phyloP scores from a whole-genome alignment of 2,329 filamentous ascomycete species.

The Akanthomyces lecanii region DNA sequence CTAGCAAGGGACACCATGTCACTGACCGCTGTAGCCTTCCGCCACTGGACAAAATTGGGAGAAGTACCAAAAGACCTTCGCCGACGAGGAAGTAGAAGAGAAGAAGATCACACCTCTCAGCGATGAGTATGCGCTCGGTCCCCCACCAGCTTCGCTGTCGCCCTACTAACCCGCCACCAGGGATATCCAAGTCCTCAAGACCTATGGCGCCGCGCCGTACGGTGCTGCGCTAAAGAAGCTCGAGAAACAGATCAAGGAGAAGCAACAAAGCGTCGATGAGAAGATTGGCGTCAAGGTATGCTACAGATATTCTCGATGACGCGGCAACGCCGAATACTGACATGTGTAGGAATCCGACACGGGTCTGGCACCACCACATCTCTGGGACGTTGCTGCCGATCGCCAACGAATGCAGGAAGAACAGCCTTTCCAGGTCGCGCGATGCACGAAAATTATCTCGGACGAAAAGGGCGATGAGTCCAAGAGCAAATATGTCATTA shows the following conservation, averaged over 20 bases:
- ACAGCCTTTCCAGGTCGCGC: conserved; percentile 92
- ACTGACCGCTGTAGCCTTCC: conserved; percentile 65
- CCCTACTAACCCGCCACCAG: conserved; percentile 42
- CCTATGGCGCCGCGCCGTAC: conserved; percentile 95
- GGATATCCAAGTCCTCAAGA: conserved; percentile 99
- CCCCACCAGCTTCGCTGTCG: conserved; percentile 21
- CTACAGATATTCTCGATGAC: background rate
- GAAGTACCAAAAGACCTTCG: conserved; percentile 97
- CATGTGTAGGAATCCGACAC: conserved; percentile 86
- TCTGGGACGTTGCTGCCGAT: conserved; percentile 98
- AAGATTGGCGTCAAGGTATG: conserved; percentile 85
- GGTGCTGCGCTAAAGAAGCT: conserved; percentile 92
- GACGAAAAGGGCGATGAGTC: conserved; percentile 89
- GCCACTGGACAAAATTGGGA: conserved; percentile 94
- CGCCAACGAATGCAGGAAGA: conserved; percentile 98
- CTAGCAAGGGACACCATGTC: conserved; percentile 18
- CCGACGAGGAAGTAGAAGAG: conserved; percentile 94
- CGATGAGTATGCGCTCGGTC: conserved; percentile 69
- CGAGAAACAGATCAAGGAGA: conserved; percentile 99
- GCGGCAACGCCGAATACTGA: conserved; percentile 22
- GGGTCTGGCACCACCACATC: conserved; percentile 92
- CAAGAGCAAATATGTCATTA: conserved; percentile 99
- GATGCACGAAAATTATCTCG: conserved; percentile 98
- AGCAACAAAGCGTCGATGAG: conserved; percentile 95
- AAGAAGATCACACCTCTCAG: conserved; percentile 98